Evolutionary conservation across 495 filamentous ascomycete species (phyloP).

Genomic region (Aspergillus bridgeri): DNA sequence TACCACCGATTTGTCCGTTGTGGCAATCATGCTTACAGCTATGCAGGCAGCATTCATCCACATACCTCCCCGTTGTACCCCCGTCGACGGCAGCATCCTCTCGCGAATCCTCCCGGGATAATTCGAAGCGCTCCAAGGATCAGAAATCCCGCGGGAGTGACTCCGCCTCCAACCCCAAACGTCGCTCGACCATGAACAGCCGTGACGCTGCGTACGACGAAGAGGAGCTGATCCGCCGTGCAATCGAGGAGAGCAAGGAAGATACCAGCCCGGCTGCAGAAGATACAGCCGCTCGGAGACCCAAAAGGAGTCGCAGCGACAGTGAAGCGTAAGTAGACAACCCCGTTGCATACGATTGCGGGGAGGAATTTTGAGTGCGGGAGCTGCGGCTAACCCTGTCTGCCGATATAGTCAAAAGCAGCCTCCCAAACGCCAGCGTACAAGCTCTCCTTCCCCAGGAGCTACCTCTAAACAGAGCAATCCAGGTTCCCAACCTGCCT

Average conservation of each 20-base stretch:
- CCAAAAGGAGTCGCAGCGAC: constrained; percentile 84
- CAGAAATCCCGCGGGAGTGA: constrained; percentile 47
- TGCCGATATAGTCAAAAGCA: constrained; percentile 46
- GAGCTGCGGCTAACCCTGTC: background rate
- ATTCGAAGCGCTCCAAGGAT: constrained; percentile 45
- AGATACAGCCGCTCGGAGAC: constrained; percentile 53
- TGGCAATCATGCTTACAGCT: constrained; percentile 26
- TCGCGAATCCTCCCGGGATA: constrained; percentile 43
- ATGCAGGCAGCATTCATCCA: constrained; percentile 60
- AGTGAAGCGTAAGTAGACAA: constrained; percentile 77
- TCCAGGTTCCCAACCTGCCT: constrained; percentile 53
- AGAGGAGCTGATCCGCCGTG: constrained; percentile 81
- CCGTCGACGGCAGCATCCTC: constrained; percentile 44
- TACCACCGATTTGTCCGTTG: background rate
- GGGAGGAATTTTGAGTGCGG: background rate
- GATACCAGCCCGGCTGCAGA: constrained; percentile 49
- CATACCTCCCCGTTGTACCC: constrained; percentile 62
- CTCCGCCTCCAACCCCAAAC: constrained; percentile 55
- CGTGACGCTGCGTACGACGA: constrained; percentile 93
- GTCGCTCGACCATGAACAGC: constrained; percentile 97
- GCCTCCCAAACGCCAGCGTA: constrained; percentile 66
- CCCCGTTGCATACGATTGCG: background rate
- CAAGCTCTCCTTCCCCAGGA: constrained; percentile 67
- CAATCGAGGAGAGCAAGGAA: constrained; percentile 92
- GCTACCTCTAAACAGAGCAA: constrained; percentile 48